Evolutionary conservation across 345 rosid genomes (phyloP), one percentile per base, ranked within the genome.

Genomic region (Anacardium occidentale): DNA sequence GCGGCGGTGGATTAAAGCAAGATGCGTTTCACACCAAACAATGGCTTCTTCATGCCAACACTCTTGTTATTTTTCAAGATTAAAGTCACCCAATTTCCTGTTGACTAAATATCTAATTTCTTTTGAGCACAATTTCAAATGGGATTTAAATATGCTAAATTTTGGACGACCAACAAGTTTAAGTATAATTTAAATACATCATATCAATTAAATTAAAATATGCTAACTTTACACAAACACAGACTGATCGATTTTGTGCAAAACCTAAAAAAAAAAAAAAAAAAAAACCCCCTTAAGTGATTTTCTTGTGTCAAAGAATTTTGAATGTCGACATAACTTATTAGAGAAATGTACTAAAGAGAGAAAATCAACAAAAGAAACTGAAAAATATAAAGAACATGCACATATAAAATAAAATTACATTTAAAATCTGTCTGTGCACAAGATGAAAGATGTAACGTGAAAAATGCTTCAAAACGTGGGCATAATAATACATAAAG

Each of bases 401-500:
- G 18, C 20, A 12, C 57, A 17, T 53, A 53, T 15, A 15, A 13
- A 2, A 17, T 18, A 53, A 15, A 2, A 4, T 29, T 1, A 3
- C 3, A 29, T 29, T 29, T 3, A 53, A 37, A 37, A 3, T 0
- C 0, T 37, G 4, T n/a, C 0, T 5, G 63, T 56, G 4, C 0
- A 15, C 17, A 13, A 12, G 22, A 20, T 17, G 5, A 51, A 32
- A 11, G 1, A 26, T 24, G n/a, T 34, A 61, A 71, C 74, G 67
- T 71, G 67, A 59, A 71, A 71, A 45, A 58, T 57, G 50, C 24
- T 48, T 32, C 55, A 59, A 32, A 71, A 71, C 67, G 58, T 32
- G 60, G 14, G 11, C 44, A 20, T 48, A 71, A 50, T 61, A 59
- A 5, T 34, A 34, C 37, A 37, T 37, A 29, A 37, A 37, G 8